Evolutionary conservation across 1,284 basidiomycete species (phyloP).

Genomic region (Austroboletus niveus): DNA sequence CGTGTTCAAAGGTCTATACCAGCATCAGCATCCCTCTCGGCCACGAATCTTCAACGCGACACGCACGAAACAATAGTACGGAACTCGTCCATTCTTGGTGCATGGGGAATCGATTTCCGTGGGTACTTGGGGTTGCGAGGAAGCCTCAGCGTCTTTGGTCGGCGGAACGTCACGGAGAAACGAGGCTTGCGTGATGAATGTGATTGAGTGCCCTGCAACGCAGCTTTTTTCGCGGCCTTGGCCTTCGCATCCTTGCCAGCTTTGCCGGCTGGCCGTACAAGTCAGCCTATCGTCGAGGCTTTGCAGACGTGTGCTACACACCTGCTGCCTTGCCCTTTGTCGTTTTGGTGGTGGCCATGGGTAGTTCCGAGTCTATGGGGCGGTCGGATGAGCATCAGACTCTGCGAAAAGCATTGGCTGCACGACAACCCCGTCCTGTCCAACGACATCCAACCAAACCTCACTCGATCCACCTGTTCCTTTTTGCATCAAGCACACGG

Average conservation of each 20-base stretch:
- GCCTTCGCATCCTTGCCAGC: conserved; percentile 72
- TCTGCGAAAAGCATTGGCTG: not conserved
- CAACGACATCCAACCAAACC: conserved; percentile 17
- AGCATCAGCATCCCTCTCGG: conserved; percentile 10
- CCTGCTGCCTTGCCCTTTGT: conserved; percentile 60
- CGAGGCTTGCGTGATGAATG: conserved; percentile 83
- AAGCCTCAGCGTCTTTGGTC: conserved; percentile 92
- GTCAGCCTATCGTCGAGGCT: not conserved
- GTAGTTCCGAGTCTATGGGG: conserved; percentile 11
- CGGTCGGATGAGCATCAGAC: conserved; percentile 5
- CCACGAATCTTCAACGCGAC: conserved; percentile 8
- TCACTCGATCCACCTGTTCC: conserved; percentile 19
- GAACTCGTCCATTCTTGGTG: conserved; percentile 97
- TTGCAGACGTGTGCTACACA: conserved; percentile 30
- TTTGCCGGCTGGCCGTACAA: conserved; percentile 18
- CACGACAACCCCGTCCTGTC: not conserved
- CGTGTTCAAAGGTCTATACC: conserved; percentile 69
- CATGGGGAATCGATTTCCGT: conserved; percentile 91
- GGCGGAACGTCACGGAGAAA: conserved; percentile 91
- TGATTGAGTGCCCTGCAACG: conserved; percentile 81
- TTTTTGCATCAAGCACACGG: not conserved
- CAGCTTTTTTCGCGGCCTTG: conserved; percentile 95
- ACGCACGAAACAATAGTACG: conserved; percentile 86
- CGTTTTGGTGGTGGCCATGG: conserved; percentile 64
- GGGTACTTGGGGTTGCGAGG: conserved; percentile 87